A percentile compares a stretch with the other conserved stretches of the same genome.
Conservation (phyloP, 495 filamentous ascomycete species). For the Neurospora sublineolata region DNA sequence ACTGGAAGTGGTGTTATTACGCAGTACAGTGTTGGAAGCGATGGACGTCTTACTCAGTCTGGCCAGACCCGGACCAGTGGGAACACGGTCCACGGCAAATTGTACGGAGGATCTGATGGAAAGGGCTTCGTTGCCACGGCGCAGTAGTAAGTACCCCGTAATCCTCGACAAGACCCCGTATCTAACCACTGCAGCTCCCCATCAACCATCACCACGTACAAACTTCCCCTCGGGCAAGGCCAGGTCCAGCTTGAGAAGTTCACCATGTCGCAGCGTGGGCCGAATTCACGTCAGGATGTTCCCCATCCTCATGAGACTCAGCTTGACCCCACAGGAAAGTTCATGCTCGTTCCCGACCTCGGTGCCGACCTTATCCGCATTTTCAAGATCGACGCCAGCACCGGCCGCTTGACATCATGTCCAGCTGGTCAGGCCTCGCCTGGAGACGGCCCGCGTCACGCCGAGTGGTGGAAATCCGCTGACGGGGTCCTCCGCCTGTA, state of each 20-base stretch:
- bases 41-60: slow-evolving; percentile 29
- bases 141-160: slow-evolving; percentile 31
- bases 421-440: slow-evolving; percentile 20
- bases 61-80: slow-evolving; percentile 21
- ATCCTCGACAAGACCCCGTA: not conserved
- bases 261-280: slow-evolving; percentile 38
- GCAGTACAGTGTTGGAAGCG: slow-evolving; percentile 28
- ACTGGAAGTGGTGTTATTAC: slow-evolving; percentile 27
- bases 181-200: slow-evolving; percentile 21
- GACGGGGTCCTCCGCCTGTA: slow-evolving; percentile 25
- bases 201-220: slow-evolving; percentile 32
- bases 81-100: slow-evolving; percentile 30
- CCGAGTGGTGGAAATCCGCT: slow-evolving; percentile 28
- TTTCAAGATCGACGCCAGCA: slow-evolving; percentile 39
- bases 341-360: slow-evolving; percentile 56
- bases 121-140: slow-evolving; percentile 34
- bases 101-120: slow-evolving; percentile 29
- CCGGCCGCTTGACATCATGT: slow-evolving; percentile 27
- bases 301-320: slow-evolving; percentile 59
- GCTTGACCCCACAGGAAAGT: slow-evolving; percentile 56
- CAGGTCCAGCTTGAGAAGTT: slow-evolving; percentile 41
- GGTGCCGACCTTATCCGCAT: slow-evolving; percentile 60
- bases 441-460: slow-evolving; percentile 37
- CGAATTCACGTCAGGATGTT: slow-evolving; percentile 49
- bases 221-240: slow-evolving; percentile 16